These are phyloP conservation scores for Claviceps sp. DNA, from an alignment of 2,329 filamentous ascomycete species.

Conservation along the genomic window DNA sequence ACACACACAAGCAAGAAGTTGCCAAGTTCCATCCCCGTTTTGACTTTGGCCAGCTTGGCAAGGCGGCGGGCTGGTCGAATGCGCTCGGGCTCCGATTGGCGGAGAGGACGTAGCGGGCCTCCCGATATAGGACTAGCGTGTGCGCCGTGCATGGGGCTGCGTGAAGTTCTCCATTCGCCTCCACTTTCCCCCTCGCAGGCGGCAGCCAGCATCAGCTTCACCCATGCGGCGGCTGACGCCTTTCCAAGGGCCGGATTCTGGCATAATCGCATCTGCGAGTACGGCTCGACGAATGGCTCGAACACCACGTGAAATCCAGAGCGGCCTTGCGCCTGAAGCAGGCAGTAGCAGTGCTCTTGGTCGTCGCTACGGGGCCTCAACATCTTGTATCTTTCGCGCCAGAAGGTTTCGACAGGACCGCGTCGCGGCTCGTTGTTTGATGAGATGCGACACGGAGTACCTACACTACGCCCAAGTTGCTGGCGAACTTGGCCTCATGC, in stretches of 20 bases:
- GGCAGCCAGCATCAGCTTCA: background rate
- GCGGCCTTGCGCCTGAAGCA: background rate
- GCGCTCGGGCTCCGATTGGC: slow-evolving; percentile 12
- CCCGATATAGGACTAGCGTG: background rate
- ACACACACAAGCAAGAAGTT: background rate
- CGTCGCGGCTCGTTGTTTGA: no score
- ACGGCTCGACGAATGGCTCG: background rate
- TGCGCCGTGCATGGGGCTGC: background rate
- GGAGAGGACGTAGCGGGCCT: background rate
- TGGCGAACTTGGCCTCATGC: no score
- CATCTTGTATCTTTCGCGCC: no score
- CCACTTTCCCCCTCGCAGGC: background rate
- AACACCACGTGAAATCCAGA: background rate
- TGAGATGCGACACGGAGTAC: no score
- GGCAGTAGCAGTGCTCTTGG: background rate
- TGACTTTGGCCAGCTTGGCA: slow-evolving; percentile 1
- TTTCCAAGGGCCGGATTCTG: background rate
- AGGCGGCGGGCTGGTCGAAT: slow-evolving; percentile 4
- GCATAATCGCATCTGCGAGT: background rate
- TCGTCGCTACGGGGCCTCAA: no score
- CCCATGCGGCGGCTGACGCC: background rate
- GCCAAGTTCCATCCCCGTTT: background rate
- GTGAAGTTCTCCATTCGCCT: background rate
- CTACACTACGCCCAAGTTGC: no score
- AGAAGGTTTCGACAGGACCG: no score